Evolutionary conservation across 352 stramenopile species (phyloP), one percentile per base, ranked within the genome.

Genomic region (Globisporangium solare): DNA sequence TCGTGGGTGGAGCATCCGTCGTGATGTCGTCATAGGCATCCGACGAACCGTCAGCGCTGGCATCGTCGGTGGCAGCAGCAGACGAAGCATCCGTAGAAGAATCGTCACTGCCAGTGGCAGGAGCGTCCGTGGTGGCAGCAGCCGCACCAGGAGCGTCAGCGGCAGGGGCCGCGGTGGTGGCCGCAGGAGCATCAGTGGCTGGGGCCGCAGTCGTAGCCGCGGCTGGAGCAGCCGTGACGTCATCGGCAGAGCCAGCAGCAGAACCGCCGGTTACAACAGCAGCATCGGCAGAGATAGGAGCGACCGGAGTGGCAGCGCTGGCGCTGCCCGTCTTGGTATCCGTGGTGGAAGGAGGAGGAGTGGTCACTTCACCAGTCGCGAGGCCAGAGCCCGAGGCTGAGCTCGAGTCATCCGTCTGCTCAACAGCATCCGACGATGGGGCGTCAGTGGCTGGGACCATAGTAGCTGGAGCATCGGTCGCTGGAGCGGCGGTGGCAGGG

Each of bases 401-500:
- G 27, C 5, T 6, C 27, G 27, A 35, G 27, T 11, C 27, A 35
- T 35, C 27, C 6, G 27, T 35, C 7, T 35, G 27, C 0, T 3
- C 27, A 35, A 10, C 27, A 8, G 27, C 27, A 35, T 35, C 27
- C 27, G 27, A 35, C 27, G 63, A 58, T 18, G 59, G 24, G 6
- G 63, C 46, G 0, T 50, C 32, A 1, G 60, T 70, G 4, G 37
- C 54, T 32, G 60, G 50, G 24, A 63, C 39, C 0, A 53, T 58
- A 2, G 57, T 50, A 18, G 61, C 47, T 17, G 66, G 49, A 31
- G 62, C 32, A n/a, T 21, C 53, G 4, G 56, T 61, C 37, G 49
- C 27, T 24, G 53, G 31, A 20, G 68, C 49, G 3, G 52, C 51
- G 0, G 27, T 48, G 15, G 58, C 52, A 12, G 47, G 24, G 10